A percentile compares a stretch with the other conserved stretches of the same genome.
Conservation (phyloP, 345 rosid genomes). For the Lepidium africanum region DNA sequence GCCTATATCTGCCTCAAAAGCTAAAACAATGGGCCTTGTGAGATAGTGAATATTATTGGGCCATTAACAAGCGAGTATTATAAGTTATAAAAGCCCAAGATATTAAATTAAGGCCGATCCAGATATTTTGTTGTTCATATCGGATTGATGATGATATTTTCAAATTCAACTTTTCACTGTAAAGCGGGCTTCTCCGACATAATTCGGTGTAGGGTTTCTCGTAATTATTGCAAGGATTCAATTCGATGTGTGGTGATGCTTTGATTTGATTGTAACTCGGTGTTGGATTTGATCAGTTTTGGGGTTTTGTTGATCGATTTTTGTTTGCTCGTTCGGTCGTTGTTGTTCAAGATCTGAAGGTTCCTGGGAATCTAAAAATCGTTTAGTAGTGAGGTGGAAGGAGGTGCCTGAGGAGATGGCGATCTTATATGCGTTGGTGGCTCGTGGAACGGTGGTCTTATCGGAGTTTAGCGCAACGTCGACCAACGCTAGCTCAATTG, state of each 20-base stretch:
- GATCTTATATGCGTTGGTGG: slow-evolving; percentile 79
- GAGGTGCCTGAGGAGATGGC: slow-evolving; percentile 40
- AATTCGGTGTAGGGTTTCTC: neutral
- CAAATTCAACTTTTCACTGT: neutral
- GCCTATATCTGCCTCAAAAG: neutral
- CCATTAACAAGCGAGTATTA: neutral
- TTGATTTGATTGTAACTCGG: slow-evolving; percentile 1
- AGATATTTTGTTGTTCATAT: neutral
- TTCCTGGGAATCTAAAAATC: neutral
- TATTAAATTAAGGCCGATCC: neutral
- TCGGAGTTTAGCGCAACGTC: slow-evolving; percentile 77
- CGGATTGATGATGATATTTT: neutral
- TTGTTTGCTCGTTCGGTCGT: neutral
- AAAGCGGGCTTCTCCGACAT: slow-evolving; percentile 16
- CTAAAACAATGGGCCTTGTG: neutral
- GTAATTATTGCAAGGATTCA: neutral
- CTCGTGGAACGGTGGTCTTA: slow-evolving; percentile 78
- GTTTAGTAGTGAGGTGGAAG: neutral
- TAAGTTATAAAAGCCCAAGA: neutral
- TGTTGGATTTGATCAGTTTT: neutral
- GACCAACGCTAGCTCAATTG: slow-evolving; percentile 78
- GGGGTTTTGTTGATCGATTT: neutral
- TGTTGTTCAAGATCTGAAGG: slow-evolving; percentile 6
- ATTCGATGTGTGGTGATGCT: neutral
- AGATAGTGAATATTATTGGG: neutral